Evolutionary conservation across 2,329 filamentous ascomycete genomes (phyloP), one percentile per base, ranked within the genome.

Genomic region (Penicillium sp.): DNA sequence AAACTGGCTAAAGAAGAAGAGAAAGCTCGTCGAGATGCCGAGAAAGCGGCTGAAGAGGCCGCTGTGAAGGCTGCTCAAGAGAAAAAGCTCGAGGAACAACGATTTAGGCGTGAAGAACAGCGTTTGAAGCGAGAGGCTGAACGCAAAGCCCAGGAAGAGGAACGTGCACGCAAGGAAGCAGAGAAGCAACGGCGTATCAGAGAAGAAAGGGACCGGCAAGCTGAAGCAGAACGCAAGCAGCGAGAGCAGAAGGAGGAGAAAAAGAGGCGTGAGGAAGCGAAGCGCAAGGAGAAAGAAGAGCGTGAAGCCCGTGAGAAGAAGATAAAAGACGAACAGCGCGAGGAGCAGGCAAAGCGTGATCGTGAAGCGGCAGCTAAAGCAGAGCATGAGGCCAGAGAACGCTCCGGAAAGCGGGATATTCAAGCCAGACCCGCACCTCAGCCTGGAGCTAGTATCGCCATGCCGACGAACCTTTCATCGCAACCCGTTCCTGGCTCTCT

Each of bases 1-100:
- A 96, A 93, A 76, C 88, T 91, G 71, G 88, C 87, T 3, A 87
- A 90, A 63, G 91, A 93, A n/a, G 93, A 97, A 71, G 93, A 97
- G 71, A 93, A 91, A 75, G 90, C 91, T 33, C 88, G 86, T 56
- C 90, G 87, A 67, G 93, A 98, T 45, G 91, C 92, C 5, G 92
- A 96, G 71, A 93, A 90, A 74, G 91, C 90, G 14, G 91, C 90
- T 3, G 91, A 96, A 73, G 92, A 96, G 73, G 89, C 89, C 41
- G 88, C 89, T 48, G 82, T 84, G 45, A 85, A 88, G 63, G 90
- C 86, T 48, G 86, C 88, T 4, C 93, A 97, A 71, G 86, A 88
- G 69, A 88, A 88, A 73, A 90, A 88, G 67, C 80, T 85, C 21
- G 91, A 96, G 69, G 92, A 98, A 75, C 88, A 91, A 69, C 87